A percentile compares a stretch with the other conserved stretches of the same genome.
These are phyloP conservation scores for Alopecurus myosuroides DNA, from an alignment of 176 grass and related monocot genomes.

Conservation along the genomic window DNA sequence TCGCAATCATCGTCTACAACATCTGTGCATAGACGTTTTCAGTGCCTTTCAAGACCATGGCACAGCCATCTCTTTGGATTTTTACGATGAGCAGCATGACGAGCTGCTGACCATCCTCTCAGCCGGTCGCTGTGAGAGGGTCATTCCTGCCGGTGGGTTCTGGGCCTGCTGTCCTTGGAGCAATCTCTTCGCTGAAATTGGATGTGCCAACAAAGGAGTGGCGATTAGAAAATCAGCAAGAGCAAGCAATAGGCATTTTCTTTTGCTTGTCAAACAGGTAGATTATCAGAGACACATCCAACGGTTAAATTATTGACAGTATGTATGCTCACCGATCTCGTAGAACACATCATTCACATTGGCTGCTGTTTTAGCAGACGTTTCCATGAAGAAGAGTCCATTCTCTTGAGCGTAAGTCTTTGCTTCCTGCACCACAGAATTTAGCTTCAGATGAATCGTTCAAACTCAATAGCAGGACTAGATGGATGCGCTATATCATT, in stretches of 20 bases:
- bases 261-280: not conserved
- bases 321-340: slow-evolving; percentile 64
- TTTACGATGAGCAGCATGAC: slow-evolving; percentile 90
- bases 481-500: not conserved
- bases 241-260: not conserved
- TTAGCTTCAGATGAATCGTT: not conserved
- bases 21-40: not conserved
- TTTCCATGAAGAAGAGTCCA: slow-evolving; percentile 86
- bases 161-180: slow-evolving; percentile 49
- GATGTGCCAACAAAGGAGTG: not conserved
- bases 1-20: slow-evolving; percentile 22
- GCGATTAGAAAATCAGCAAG: not conserved
- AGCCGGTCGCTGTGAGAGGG: slow-evolving; percentile 51
- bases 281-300: not conserved
- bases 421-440: slow-evolving; percentile 61
- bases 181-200: slow-evolving; percentile 78
- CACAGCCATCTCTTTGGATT: not conserved
- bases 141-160: slow-evolving; percentile 65
- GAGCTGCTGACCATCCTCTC: slow-evolving; percentile 59
- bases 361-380: slow-evolving; percentile 84
- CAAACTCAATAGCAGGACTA: not conserved
- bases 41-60: slow-evolving; percentile 7
- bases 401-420: slow-evolving; percentile 83
- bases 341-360: slow-evolving; percentile 93
- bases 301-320: not conserved